Evolutionary conservation across 2,329 filamentous ascomycete genomes (phyloP), one percentile per base, ranked within the genome.

Genomic region (Pseudogymnoascus sp.): DNA sequence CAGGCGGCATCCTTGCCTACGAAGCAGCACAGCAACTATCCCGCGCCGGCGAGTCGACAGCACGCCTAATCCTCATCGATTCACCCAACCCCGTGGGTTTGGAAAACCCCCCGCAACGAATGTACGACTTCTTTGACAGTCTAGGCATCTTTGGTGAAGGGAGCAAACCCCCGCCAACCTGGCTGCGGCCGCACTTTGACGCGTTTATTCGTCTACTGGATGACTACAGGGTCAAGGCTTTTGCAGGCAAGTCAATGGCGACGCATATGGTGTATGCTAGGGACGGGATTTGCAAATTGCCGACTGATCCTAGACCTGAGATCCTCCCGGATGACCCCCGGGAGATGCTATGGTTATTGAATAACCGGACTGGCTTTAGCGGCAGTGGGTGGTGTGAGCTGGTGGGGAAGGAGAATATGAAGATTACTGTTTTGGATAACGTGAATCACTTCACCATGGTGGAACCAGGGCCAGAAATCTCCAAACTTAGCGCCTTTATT

Each of bases 161-260:
- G 2, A 25, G 30, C 0, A 60, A 60, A 37, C 16, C 58, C 1
- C 58, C 75, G 5, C 79, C 79, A 1, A 73, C 72, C 41, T 81
- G 78, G 78, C 71, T 82, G 28, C 72, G 79, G 2, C 77, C 78
- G 18, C 79, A 82, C 67, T 82, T 82, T 71, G 68, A 76, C 25
- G 78, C 79, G 28, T 76, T 75, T 63, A 79, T 81, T 64, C 74
- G 77, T 59, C 72, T 75, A 0, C 70, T 81, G 38, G 76, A 78
- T 47, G 74, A 74, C 28, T 81, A 81, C 66, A 69, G 70, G 39
- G 70, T 65, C 30, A 68, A 62, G 60, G 70, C 65, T 1, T 64
- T 70, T 41, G 57, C 64, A 12, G 25, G 36, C 7, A 41, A 60
- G 20, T 25, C 47, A 38, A 41, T 37, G 54, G 22, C 33, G 14